Conservation (phyloP, 768 basidiomycete genomes). For the Vararia minispora region DNA sequence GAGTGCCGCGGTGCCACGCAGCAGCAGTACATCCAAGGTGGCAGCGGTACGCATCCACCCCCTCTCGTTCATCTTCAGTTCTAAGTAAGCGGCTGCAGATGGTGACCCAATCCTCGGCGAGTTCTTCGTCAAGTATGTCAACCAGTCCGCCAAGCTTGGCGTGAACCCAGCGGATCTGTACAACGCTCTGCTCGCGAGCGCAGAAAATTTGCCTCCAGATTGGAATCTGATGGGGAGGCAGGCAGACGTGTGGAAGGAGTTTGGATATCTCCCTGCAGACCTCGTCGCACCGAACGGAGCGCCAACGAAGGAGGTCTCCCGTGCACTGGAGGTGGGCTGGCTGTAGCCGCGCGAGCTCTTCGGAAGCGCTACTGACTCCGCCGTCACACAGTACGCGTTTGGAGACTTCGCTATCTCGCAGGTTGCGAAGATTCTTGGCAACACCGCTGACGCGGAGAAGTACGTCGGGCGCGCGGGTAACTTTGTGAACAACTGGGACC, state of each 20-base stretch:
- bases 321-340: constrained; percentile 41
- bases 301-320: constrained; percentile 50
- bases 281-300: constrained; percentile 33
- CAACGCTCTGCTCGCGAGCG: constrained; percentile 45
- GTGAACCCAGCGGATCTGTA: constrained; percentile 42
- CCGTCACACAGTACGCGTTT: constrained; percentile 38
- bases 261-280: constrained; percentile 28
- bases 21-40: constrained; percentile 45
- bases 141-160: constrained; percentile 34
- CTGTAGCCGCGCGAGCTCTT: background rate
- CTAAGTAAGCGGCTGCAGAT: constrained; percentile 24
- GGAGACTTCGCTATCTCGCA: constrained; percentile 55
- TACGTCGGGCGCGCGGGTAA: constrained; percentile 44
- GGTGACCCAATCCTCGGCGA: constrained; percentile 54
- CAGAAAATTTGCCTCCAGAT: constrained; percentile 43
- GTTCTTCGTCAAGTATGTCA: constrained; percentile 49
- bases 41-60: constrained; percentile 44
- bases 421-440: constrained; percentile 45
- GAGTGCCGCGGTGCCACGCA: constrained; percentile 50
- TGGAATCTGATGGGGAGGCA: constrained; percentile 58
- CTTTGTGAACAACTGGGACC: constrained; percentile 50
- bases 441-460: constrained; percentile 35
- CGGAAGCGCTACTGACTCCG: background rate
- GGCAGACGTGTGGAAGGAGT: constrained; percentile 42
- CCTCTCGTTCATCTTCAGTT: background rate